A percentile compares a stretch with the other conserved stretches of the same genome.
Conservation (phyloP, 371 early-diverging fungal genomes). For the Lichtheimia corymbifera region DNA sequence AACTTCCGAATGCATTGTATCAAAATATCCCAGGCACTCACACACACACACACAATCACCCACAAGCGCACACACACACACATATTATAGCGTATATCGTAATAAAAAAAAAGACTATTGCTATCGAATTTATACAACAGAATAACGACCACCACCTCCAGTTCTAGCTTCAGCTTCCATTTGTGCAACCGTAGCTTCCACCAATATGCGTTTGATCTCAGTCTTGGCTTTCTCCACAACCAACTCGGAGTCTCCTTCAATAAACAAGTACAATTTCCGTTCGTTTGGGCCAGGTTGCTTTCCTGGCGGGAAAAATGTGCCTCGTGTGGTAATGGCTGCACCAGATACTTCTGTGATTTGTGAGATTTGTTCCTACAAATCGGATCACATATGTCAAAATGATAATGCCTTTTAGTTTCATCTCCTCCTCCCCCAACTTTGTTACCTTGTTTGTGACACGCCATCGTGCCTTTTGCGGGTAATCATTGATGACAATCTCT, state of each 20-base stretch:
- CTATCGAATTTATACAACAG: conserved; percentile 37
- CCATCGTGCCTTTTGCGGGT: conserved; percentile 95
- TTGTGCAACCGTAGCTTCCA: conserved; percentile 80
- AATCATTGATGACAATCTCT: conserved; percentile 97
- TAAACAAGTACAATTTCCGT: conserved; percentile 90
- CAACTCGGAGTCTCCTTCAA: conserved; percentile 92
- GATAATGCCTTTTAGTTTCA: background rate
- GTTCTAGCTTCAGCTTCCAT: conserved; percentile 71
- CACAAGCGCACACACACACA: too few relatives aligned
- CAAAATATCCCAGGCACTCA: background rate
- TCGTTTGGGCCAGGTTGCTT: conserved; percentile 76
- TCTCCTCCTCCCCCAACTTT: background rate
- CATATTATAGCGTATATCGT: background rate
- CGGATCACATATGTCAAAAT: conserved; percentile 5
- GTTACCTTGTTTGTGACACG: conserved; percentile 90
- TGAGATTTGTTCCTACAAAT: conserved; percentile 80
- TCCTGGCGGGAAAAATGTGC: conserved; percentile 85
- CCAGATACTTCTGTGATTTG: conserved; percentile 91
- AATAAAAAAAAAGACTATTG: too few relatives aligned
- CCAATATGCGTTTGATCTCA: conserved; percentile 89
- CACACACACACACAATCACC: background rate
- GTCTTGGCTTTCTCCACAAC: conserved; percentile 90
- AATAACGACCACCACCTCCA: conserved; percentile 50
- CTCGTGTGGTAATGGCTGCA: conserved; percentile 94
- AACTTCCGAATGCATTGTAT: background rate